Conservation (phyloP, 306 rosid genomes). For the Myrica gale region DNA sequence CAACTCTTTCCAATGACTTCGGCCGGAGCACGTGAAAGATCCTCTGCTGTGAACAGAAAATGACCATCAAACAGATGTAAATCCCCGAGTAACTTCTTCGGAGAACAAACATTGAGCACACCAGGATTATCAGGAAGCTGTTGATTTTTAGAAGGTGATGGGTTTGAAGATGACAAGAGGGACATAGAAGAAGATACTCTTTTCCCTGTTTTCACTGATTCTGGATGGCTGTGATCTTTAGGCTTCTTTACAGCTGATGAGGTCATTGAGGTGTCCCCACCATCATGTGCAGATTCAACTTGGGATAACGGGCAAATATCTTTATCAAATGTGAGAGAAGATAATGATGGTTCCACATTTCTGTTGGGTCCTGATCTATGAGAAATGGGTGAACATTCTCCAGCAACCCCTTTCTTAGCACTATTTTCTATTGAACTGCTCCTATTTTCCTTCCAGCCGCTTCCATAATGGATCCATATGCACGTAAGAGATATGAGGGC, state of each 20-base stretch:
- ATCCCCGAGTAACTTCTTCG: slow-evolving; percentile 60
- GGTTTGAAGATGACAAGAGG: slow-evolving; percentile 52
- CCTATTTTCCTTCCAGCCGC: slow-evolving; percentile 30
- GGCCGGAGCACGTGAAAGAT: slow-evolving; percentile 72
- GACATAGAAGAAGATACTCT: slow-evolving; percentile 51
- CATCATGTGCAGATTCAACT: slow-evolving; percentile 25
- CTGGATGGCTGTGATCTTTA: slow-evolving; percentile 31
- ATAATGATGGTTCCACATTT: slow-evolving; percentile 37
- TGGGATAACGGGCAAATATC: slow-evolving; percentile 24
- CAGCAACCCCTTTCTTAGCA: slow-evolving; percentile 31
- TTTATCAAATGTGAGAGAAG: slow-evolving; percentile 31
- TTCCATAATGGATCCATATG: slow-evolving; percentile 40
- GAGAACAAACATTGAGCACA: slow-evolving; percentile 46
- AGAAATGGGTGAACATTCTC: slow-evolving; percentile 39
- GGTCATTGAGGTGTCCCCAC: slow-evolving; percentile 20
- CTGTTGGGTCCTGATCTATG: slow-evolving; percentile 32
- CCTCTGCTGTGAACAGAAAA: slow-evolving; percentile 62
- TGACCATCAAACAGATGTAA: slow-evolving; percentile 65
- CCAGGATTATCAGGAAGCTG: slow-evolving; percentile 43
- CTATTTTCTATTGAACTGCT: slow-evolving; percentile 34
- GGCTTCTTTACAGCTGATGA: slow-evolving; percentile 35
- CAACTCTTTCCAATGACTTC: slow-evolving; percentile 74
- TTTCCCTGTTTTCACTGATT: slow-evolving; percentile 40
- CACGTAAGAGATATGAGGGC: slow-evolving; percentile 44
- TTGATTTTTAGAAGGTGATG: slow-evolving; percentile 55